Conservation (phyloP, 2,329 filamentous ascomycete species). For the Cytospora piceicola region DNA sequence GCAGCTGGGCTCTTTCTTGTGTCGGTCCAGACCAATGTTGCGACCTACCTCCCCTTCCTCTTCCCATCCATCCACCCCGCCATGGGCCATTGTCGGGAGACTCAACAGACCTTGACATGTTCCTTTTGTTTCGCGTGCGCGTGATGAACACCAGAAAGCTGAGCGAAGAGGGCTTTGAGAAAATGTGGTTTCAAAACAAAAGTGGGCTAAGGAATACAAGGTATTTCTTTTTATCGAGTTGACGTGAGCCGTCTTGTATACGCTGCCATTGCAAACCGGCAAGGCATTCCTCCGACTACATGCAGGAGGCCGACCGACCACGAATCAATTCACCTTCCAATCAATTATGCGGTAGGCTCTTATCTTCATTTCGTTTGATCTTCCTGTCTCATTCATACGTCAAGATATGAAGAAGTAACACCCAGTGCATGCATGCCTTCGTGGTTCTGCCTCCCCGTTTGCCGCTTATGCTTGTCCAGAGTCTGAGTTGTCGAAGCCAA, state of each 20-base stretch:
- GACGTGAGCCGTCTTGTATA: not conserved
- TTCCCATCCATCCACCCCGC: constrained; percentile 7
- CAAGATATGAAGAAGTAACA: not conserved
- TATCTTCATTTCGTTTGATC: not conserved
- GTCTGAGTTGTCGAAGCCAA: constrained; percentile 33
- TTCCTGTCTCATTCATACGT: not conserved
- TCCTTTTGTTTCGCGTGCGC: too few relatives aligned
- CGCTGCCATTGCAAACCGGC: not conserved
- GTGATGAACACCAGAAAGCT: not conserved
- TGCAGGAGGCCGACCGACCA: not conserved
- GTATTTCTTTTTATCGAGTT: not conserved
- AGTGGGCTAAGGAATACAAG: not conserved
- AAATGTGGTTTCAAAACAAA: not conserved
- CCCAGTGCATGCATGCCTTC: not conserved
- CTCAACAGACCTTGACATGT: constrained; percentile 7
- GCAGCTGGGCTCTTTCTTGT: not conserved
- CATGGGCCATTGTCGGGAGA: not conserved
- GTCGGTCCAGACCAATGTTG: not conserved
- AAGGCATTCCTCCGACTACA: not conserved
- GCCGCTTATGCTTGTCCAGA: not conserved
- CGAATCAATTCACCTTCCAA: not conserved
- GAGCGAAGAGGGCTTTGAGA: not conserved
- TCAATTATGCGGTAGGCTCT: not conserved
- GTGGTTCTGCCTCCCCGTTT: not conserved
- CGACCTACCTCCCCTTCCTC: not conserved